phyloP scores from a whole-genome alignment of 768 basidiomycete genomes.

The Trametes cingulata region DNA sequence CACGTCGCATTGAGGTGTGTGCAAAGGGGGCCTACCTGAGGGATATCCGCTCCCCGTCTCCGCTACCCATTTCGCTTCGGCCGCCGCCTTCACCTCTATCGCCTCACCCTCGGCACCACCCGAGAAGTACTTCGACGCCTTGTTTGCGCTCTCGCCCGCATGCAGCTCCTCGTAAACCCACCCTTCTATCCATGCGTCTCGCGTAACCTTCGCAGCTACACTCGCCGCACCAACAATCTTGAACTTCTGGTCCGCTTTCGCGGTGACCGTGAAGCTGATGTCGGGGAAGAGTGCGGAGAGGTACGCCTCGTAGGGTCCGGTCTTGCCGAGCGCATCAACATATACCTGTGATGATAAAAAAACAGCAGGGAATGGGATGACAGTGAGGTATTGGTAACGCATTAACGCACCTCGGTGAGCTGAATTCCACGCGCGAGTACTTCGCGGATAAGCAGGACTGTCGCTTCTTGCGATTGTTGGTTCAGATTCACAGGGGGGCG shows the following conservation, averaged over 20 bases:
- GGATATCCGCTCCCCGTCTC: conserved; percentile 88
- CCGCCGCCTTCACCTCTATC: neutral
- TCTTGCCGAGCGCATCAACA: conserved; percentile 92
- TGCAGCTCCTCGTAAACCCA: conserved; percentile 76
- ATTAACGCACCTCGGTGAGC: conserved; percentile 73
- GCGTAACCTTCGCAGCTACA: conserved; percentile 96
- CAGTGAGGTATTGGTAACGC: too few relatives aligned
- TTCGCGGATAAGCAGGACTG: conserved; percentile 82
- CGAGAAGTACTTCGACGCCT: conserved; percentile 22
- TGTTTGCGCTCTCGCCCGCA: conserved; percentile 21
- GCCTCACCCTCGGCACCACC: neutral
- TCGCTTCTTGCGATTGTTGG: conserved; percentile 85
- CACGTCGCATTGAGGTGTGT: neutral
- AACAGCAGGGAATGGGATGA: neutral
- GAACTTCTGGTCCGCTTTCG: conserved; percentile 94
- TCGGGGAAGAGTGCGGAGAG: conserved; percentile 80
- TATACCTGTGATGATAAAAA: too few relatives aligned
- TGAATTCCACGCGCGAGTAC: conserved; percentile 80
- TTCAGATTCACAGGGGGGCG: conserved; percentile 85
- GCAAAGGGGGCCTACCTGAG: conserved; percentile 70
- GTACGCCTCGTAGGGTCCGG: conserved; percentile 81
- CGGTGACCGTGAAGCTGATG: conserved; percentile 84
- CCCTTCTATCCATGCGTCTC: conserved; percentile 84
- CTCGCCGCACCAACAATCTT: conserved; percentile 97
- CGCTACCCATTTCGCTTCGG: conserved; percentile 32